Base-by-base conservation (phyloP, 306 rosid genomes). In the Medicago arabica region DNA sequence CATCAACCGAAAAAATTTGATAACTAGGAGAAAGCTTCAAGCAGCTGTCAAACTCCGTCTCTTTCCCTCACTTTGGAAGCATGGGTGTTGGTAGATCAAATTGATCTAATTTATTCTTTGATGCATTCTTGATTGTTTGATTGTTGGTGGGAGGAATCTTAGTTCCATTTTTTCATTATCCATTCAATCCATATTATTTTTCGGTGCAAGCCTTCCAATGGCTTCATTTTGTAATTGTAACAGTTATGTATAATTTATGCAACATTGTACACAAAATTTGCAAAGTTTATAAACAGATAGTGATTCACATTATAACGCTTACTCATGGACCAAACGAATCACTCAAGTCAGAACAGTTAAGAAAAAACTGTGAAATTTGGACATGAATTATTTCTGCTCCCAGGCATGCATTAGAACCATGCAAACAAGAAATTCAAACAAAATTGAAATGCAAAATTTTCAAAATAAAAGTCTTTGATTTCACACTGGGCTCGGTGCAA, bases 1-100 rank as follows among this genome's bases (percentile, higher is more conserved):
- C 88, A 78, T 78, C 98, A 96, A 77, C 99, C 99, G 2, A 96
- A 96, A 89, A 96, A 96, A 85, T 92, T 86, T 40, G 99, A 92
- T 83, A 83, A 81, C 89, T 96, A 96, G 87, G 66, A 75, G 63
- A 41, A 8, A 46, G 25, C 36, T 75, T 61, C 51, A 74, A 60
- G 25, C 49, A 43, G 81, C 55, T 21, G 43, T 60, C 51, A 41
- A 73, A 74, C 16, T 67, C 17, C 84, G 71, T 83, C 59, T 44
- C 43, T 74, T 80, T 80, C 71, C 83, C 78, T 71, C 75, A 49
- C 25, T 71, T 65, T 63, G 78, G 86, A 83, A 83, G 69, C 78
- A 39, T 60, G 74, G 58, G 71, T 72, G 67, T 49, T 75, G 84
- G 73, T 84, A 83, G 85, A 74, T 80, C 80, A 72, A 40, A 80